phyloP scores from a whole-genome alignment of 2,329 filamentous ascomycete species.

The Geosmithia flava region DNA sequence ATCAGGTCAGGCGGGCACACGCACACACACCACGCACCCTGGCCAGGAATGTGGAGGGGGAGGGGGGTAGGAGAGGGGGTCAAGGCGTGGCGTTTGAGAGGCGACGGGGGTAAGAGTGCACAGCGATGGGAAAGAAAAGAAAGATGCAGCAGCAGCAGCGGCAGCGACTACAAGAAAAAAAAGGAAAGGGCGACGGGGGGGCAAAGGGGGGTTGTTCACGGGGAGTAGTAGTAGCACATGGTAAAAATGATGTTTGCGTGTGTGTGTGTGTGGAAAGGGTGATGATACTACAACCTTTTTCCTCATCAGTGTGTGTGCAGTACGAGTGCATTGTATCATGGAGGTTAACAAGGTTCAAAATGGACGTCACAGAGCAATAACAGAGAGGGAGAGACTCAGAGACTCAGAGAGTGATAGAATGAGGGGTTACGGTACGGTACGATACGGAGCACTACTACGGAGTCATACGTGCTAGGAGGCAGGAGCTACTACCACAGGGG shows the following conservation, averaged over 20 bases:
- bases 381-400: not conserved
- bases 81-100: not conserved
- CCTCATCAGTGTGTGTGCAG: too few species aligned
- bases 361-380: too few species aligned
- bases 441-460: too few species aligned
- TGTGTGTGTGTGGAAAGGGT: too few species aligned
- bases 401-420: not conserved
- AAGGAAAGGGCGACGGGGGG: not conserved
- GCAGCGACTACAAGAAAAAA: not conserved
- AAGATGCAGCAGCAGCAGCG: not conserved
- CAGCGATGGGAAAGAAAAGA: not conserved
- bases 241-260: too few species aligned
- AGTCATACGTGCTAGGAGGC: too few species aligned
- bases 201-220: too few species aligned
- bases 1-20: not conserved
- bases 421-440: not conserved
- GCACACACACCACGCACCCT: not conserved
- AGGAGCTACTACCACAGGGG: too few species aligned
- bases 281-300: too few species aligned
- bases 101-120: too few species aligned
- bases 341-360: too few species aligned
- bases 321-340: too few species aligned
- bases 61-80: not conserved
- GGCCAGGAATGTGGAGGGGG: not conserved
- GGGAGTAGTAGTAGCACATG: not conserved